Conservation (phyloP, 108 stramenopile genomes). For the Skeletonema grethae region DNA sequence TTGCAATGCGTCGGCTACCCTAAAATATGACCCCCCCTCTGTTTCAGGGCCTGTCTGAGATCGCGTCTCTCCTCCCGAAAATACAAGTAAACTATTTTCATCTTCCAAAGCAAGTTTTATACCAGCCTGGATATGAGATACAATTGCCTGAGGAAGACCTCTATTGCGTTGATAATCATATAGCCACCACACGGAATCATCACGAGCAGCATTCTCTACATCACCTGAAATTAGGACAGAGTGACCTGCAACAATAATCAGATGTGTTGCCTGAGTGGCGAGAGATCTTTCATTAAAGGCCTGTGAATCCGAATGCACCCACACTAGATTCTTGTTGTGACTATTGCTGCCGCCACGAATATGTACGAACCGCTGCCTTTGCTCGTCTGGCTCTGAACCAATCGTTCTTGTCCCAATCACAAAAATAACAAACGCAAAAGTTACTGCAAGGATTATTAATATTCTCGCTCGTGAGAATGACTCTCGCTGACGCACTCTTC, state of each 20-base stretch:
- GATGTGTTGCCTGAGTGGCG: constrained; percentile 59
- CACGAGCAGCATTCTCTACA: constrained; percentile 64
- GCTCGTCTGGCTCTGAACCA: not conserved
- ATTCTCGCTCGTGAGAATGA: not conserved
- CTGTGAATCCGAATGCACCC: constrained; percentile 35
- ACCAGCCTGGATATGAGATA: constrained; percentile 88
- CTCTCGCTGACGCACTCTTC: not conserved
- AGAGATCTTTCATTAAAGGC: constrained; percentile 36
- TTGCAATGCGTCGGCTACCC: constrained; percentile 79
- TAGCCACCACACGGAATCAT: constrained; percentile 91
- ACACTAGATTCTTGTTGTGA: constrained; percentile 6
- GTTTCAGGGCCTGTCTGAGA: constrained; percentile 81
- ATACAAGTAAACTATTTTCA: constrained; percentile 81
- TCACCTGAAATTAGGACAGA: constrained; percentile 69
- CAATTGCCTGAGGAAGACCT: constrained; percentile 89
- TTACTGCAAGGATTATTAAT: not conserved
- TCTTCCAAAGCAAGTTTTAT: constrained; percentile 75
- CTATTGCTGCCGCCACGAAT: constrained; percentile 9
- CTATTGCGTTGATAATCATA: constrained; percentile 85
- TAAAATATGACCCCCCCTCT: constrained; percentile 89
- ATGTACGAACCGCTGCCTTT: not conserved
- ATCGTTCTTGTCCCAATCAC: not conserved
- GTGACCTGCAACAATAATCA: constrained; percentile 89
- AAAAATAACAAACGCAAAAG: not conserved
- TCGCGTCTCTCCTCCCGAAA: constrained; percentile 95